These are phyloP conservation scores for Pyrenula aspistea DNA, from an alignment of 495 filamentous ascomycete genomes.

Conservation along the genomic window DNA sequence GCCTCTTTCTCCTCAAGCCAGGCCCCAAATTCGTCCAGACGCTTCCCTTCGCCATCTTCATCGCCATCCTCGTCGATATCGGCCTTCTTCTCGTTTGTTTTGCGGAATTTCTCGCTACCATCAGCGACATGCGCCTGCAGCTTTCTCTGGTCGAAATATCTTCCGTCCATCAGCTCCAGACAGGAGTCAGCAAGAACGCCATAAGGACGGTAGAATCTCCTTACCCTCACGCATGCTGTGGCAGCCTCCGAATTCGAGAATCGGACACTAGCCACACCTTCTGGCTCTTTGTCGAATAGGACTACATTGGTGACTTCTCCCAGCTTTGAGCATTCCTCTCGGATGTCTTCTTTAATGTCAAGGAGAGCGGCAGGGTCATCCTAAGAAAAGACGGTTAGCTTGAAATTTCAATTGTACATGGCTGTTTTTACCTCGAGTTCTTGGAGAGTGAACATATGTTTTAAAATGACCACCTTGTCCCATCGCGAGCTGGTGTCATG, in stretches of 20 bases:
- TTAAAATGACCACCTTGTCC: conserved; percentile 76
- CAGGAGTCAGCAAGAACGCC: neutral
- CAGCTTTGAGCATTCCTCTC: conserved; percentile 77
- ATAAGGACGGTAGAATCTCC: conserved; percentile 3
- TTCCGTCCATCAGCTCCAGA: conserved; percentile 65
- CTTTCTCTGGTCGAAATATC: conserved; percentile 59
- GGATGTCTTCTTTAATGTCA: conserved; percentile 90
- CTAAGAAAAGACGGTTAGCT: conserved; percentile 13
- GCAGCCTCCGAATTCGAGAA: conserved; percentile 63
- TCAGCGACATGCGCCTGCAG: conserved; percentile 68
- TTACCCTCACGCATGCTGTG: conserved; percentile 53
- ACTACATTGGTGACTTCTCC: conserved; percentile 85
- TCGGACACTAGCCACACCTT: conserved; percentile 74
- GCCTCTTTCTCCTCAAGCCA: conserved; percentile 33
- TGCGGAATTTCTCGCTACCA: conserved; percentile 67
- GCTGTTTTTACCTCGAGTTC: conserved; percentile 49
- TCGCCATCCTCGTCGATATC: conserved; percentile 29
- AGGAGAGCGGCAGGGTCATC: conserved; percentile 73
- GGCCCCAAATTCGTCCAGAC: conserved; percentile 41
- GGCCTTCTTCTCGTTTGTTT: conserved; percentile 38
- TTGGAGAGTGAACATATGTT: conserved; percentile 86
- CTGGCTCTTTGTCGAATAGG: conserved; percentile 77
- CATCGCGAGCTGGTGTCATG: conserved; percentile 47
- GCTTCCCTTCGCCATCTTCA: conserved; percentile 29
- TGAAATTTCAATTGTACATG: neutral